These are phyloP conservation scores for Gilbertella persicaria DNA, from an alignment of 371 early-diverging fungal species.

Conservation along the genomic window DNA sequence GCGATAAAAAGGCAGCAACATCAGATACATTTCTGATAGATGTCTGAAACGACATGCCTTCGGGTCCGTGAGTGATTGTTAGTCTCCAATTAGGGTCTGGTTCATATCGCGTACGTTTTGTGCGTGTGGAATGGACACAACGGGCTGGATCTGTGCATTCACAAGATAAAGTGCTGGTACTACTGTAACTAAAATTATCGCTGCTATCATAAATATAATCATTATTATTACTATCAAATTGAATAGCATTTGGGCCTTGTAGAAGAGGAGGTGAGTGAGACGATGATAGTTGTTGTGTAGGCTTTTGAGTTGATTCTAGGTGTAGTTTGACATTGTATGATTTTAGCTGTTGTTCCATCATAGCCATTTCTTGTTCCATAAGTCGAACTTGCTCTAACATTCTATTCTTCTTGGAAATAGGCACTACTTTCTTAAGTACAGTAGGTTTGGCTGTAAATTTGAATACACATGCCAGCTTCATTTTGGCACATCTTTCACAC, in stretches of 20 bases:
- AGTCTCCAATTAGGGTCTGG: constrained; percentile 25
- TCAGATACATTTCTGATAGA: constrained; percentile 34
- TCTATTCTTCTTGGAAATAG: constrained; percentile 35
- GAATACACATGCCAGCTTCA: constrained; percentile 39
- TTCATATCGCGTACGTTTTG: constrained; percentile 5
- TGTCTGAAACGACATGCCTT: constrained; percentile 33
- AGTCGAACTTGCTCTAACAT: constrained; percentile 35
- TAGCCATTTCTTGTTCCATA: constrained; percentile 33
- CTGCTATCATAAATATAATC: background rate
- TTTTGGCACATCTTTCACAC: constrained; percentile 46
- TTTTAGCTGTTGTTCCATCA: constrained; percentile 31
- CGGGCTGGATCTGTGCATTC: constrained; percentile 14
- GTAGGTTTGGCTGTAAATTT: constrained; percentile 42
- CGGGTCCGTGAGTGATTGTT: constrained; percentile 16
- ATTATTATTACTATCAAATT: no score
- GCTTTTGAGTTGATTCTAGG: background rate
- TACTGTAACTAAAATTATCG: background rate
- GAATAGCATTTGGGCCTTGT: no score
- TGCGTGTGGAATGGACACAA: constrained; percentile 1
- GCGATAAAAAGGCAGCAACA: constrained; percentile 24
- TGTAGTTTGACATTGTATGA: constrained; percentile 17
- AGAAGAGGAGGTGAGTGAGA: no score
- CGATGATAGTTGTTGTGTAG: background rate
- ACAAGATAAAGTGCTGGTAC: background rate
- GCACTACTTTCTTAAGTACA: constrained; percentile 29